phyloP scores from a whole-genome alignment of 2,329 filamentous ascomycete species.

The Emergomyces pasteurianus region DNA sequence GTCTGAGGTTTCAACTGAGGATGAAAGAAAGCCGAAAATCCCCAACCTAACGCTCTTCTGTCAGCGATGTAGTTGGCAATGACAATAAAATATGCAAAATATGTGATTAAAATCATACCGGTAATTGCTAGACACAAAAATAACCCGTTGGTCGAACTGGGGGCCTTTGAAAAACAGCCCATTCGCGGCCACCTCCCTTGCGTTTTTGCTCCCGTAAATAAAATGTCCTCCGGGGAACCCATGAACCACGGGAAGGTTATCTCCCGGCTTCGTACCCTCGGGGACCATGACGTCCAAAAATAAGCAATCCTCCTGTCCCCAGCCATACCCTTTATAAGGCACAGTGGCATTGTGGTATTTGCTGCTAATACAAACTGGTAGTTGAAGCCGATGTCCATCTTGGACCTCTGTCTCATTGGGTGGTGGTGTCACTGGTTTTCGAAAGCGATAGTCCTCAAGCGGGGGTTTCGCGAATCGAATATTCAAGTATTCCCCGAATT shows the following conservation, averaged over 20 bases:
- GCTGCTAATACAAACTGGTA: slow-evolving; percentile 7
- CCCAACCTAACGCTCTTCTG: background rate
- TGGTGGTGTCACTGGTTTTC: slow-evolving; percentile 5
- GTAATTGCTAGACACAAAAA: slow-evolving; percentile 6
- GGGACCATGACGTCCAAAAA: slow-evolving; percentile 7
- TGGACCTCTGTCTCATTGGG: slow-evolving; percentile 2
- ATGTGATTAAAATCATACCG: background rate
- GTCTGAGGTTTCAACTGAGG: background rate
- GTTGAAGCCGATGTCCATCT: background rate
- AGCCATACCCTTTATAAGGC: background rate
- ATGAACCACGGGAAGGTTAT: slow-evolving; percentile 6
- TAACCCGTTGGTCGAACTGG: too few species aligned
- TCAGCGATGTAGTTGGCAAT: background rate
- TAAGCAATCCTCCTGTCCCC: slow-evolving; percentile 7
- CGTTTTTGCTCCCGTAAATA: slow-evolving; percentile 3
- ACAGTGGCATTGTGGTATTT: background rate
- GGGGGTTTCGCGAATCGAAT: slow-evolving; percentile 12
- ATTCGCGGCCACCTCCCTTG: too few species aligned
- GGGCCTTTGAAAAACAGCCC: too few species aligned
- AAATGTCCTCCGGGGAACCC: slow-evolving; percentile 4
- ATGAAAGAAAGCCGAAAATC: slow-evolving; percentile 3
- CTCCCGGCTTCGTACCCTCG: background rate
- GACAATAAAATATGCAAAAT: background rate
- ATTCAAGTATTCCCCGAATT: slow-evolving; percentile 8
- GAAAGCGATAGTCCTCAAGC: slow-evolving; percentile 4